Evolutionary conservation across 257 asterid genomes (phyloP).

Genomic region (Fraxinus americana): DNA sequence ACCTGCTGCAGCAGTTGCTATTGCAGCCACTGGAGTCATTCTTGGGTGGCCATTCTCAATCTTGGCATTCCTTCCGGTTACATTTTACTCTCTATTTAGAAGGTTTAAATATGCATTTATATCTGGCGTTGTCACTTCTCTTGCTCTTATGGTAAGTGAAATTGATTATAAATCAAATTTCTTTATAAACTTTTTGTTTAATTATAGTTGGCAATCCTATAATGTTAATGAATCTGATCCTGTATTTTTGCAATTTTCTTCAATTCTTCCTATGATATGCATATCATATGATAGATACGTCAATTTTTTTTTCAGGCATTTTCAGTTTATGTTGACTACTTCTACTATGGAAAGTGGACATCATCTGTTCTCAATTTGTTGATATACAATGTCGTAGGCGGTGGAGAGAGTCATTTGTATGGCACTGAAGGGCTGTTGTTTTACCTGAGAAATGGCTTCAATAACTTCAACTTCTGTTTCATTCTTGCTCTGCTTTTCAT

Average conservation of each 20-base stretch:
- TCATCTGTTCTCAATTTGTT: conserved; percentile 88
- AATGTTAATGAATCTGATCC: conserved; percentile 10
- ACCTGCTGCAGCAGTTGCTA: conserved; percentile 82
- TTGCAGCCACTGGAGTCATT: conserved; percentile 89
- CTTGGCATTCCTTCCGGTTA: conserved; percentile 91
- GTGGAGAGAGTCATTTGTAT: conserved; percentile 97
- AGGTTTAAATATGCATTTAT: conserved; percentile 65
- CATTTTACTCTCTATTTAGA: conserved; percentile 68
- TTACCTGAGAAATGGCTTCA: conserved; percentile 89
- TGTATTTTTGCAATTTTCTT: conserved; percentile 13
- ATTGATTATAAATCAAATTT: conserved; percentile 4
- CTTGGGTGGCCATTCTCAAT: conserved; percentile 98
- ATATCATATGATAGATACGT: conserved; percentile 22
- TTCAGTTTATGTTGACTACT: conserved; percentile 71
- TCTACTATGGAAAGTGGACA: conserved; percentile 85
- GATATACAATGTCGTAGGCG: conserved; percentile 85
- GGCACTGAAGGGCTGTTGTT: conserved; percentile 87
- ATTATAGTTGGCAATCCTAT: neutral
- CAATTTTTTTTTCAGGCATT: conserved; percentile 54
- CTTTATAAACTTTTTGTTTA: conserved; percentile 1
- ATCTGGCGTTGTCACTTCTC: conserved; percentile 67
- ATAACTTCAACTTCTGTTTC: conserved; percentile 92
- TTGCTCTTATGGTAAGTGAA: conserved; percentile 63
- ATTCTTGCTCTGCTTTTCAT: conserved; percentile 82
- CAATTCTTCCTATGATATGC: conserved; percentile 9